These are phyloP conservation scores for Oryza longistaminata DNA, from an alignment of 176 grass and related monocot genomes.

Conservation along the genomic window DNA sequence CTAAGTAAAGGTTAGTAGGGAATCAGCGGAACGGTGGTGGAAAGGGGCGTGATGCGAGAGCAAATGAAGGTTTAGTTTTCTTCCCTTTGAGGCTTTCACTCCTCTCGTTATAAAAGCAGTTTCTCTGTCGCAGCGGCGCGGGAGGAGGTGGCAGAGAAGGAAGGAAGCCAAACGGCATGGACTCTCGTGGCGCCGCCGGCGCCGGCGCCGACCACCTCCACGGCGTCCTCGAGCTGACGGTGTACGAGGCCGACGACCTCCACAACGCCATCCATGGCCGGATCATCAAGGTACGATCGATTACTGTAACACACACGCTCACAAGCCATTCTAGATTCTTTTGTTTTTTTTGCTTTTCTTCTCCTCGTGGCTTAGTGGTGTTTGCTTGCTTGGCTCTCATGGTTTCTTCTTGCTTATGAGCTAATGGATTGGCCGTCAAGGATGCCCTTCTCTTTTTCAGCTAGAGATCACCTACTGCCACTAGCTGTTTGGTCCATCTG, in stretches of 20 bases:
- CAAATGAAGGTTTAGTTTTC: background rate
- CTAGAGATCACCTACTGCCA: slow-evolving; percentile 42
- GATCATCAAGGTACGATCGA: slow-evolving; percentile 53
- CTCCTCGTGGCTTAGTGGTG: background rate
- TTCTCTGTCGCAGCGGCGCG: background rate
- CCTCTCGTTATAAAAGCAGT: slow-evolving; percentile 32
- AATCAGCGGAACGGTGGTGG: background rate
- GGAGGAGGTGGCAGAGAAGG: slow-evolving; percentile 7
- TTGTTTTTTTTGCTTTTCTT: background rate
- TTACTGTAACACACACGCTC: background rate
- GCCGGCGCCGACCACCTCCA: slow-evolving; percentile 49
- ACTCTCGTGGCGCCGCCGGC: slow-evolving; percentile 2
- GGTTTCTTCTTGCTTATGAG: slow-evolving; percentile 51
- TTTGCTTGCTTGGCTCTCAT: slow-evolving; percentile 51
- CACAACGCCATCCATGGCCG: slow-evolving; percentile 52
- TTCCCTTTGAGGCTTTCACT: slow-evolving; percentile 29
- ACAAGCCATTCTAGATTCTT: background rate
- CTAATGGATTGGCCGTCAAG: slow-evolving; percentile 42
- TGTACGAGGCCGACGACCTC: slow-evolving; percentile 70
- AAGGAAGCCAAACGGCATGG: slow-evolving; percentile 23
- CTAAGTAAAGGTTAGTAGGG: background rate
- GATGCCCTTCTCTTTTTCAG: background rate
- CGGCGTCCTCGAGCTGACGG: slow-evolving; percentile 68
- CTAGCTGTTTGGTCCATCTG: background rate
- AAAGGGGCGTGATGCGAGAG: slow-evolving; percentile 36